Evolutionary conservation across 1,284 basidiomycete species (phyloP).

Genomic region (Ceratorhiza oryzae-sativae): DNA sequence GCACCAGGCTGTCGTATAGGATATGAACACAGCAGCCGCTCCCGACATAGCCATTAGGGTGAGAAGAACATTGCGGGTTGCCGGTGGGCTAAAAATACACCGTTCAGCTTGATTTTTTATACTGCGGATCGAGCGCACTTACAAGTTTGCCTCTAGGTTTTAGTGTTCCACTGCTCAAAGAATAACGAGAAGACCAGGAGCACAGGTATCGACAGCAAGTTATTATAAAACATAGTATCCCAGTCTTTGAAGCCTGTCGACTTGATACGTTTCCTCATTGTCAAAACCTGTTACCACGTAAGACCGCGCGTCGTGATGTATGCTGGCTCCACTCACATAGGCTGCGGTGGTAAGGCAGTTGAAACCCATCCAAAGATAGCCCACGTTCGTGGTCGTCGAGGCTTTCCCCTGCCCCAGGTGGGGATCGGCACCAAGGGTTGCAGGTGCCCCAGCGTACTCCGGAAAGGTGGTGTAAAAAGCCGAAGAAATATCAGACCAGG

Average conservation of each 20-base stretch:
- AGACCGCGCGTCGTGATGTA: not conserved
- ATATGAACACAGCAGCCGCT: conserved; percentile 95
- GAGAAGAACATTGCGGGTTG: conserved; percentile 81
- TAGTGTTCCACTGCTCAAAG: conserved; percentile 89
- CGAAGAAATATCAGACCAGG: conserved; percentile 80
- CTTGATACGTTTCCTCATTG: conserved; percentile 98
- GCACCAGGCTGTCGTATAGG: conserved; percentile 99
- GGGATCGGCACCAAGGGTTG: conserved; percentile 43
- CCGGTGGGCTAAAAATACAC: conserved; percentile 70
- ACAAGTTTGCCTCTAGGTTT: conserved; percentile 90
- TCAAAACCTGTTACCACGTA: conserved; percentile 69
- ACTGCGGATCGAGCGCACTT: conserved; percentile 49
- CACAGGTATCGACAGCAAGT: conserved; percentile 92
- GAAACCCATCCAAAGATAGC: conserved; percentile 95
- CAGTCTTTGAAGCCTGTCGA: conserved; percentile 97
- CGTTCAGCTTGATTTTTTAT: not conserved
- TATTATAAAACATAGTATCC: conserved; percentile 99
- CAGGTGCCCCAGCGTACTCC: conserved; percentile 27
- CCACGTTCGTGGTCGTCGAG: conserved; percentile 72
- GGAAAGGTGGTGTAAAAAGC: conserved; percentile 19
- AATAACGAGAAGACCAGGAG: conserved; percentile 84
- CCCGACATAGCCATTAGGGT: conserved; percentile 95
- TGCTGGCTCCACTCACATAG: conserved; percentile 68
- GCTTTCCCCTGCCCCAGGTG: conserved; percentile 49
- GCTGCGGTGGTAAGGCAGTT: conserved; percentile 93